Evolutionary conservation across 2,329 filamentous ascomycete genomes (phyloP), one percentile per base, ranked within the genome.

Genomic region (Fusarium sarcochroum): DNA sequence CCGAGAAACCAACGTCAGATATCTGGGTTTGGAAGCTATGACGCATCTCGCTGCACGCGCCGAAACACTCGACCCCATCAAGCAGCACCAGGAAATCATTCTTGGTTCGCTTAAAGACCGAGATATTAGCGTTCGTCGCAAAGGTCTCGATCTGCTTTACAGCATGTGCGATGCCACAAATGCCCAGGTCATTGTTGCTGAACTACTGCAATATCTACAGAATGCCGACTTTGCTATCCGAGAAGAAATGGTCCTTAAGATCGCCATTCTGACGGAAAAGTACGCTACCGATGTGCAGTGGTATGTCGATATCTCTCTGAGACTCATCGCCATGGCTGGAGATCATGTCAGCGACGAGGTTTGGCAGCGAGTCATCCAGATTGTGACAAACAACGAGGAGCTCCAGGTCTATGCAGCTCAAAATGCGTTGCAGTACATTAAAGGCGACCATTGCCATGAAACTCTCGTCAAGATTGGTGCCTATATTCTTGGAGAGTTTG

Each of bases 111-210:
- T 99, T 42, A 93, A 96, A 77, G 96, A 99, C 78, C 88, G 96
- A 61, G 96, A 99, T 79, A 99, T 99, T 75, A 98, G 95, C 77
- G 96, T 99, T 45, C 90, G 97, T 63, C 89, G 96, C 72, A 98
- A 99, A 81, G 96, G 95, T 61, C 86, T 99, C 47, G 97, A 99
- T 80, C 83, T 99, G 57, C 87, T 99, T 34, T 99, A 99, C 87
- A 99, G 96, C 88, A 99, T 99, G 96, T 99, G 97, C 79, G 96
- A 99, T 80, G 89, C 92, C 34, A 91, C 91, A n/a, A 99, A 99
- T 79, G 94, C 96, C 9, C 92, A 93, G 69, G 90, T 93, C 11
- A 97, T 99, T 70, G 96, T 99, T 38, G 91, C 92, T 63, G 96
- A 99, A 81, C 89, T 99, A 50, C 82, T 99, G 53, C 93, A 95